Base-by-base conservation (phyloP, 169 alveolate species). In the Plasmodium vivax region DNA sequence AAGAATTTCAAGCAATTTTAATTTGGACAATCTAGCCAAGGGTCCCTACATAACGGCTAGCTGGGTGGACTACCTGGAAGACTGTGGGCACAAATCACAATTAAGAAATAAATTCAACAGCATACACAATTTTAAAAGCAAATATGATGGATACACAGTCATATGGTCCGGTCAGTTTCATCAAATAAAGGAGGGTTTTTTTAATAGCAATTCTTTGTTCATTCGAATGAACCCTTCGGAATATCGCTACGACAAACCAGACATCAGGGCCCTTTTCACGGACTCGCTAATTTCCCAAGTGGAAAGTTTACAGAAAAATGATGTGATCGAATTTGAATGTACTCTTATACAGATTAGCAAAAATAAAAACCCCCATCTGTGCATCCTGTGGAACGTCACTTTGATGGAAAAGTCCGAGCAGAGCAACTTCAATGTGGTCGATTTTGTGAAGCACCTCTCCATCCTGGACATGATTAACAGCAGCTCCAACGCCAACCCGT, bases 191-290 rank as follows among this genome's bases (percentile, higher is more conserved):
- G 85, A 85, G 75, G 93, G 93, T 30, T 85, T 85, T 27, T 73
- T 85, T 8, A 85, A 77, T 74, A 85, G 68, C 62, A 85, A 85
- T 43, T 74, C 85, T 47, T 74, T 85, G 27, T 85, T 34, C 62
- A 75, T 85, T n/a, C 77, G 81, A 85, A 85, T 85, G 93, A 47
- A 85, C 41, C 93, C 93, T 34, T 85, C 93, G 1, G 93, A 85
- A 54, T 85, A 85, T 85, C 79, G 68, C 36, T 47, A 74, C 45
- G 85, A 85, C 43, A 85, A 34, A 68, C 77, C 93, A 19, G 93
- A 85, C 41, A 54, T 85, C 9, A 73, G 84, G 43, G 93, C 93
- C 3, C 34, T 85, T 7, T 85, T 85, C 80, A 85, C 34, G 8
- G 82, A 85, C 80, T 16, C 74, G 0, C 80, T 85, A 34, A 85